Base-by-base conservation (phyloP, 108 stramenopile genomes). In the Discostella pseudostelligera region DNA sequence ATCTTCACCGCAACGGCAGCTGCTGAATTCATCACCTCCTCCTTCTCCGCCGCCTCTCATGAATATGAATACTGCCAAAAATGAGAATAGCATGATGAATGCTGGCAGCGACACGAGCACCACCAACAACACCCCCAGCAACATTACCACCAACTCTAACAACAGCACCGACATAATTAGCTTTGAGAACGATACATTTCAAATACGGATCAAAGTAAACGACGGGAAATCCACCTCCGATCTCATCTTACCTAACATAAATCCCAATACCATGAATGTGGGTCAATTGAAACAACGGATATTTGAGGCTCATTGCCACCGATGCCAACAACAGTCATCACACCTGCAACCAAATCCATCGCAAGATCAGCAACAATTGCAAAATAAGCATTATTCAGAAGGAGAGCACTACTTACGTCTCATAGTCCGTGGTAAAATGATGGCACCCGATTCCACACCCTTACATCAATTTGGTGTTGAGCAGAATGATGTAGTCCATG, bases 401-500 rank as follows among this genome's bases (percentile, higher is more conserved):
- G 19, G 25, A 0, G 43, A 59, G 21, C 79, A 72, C 10, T 89
- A 88, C 45, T 53, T 93, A 46, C 87, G 91, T 6, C 58, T 93
- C 36, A 86, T 93, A 56, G 78, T 84, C 39, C 72, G 84, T 26
- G 91, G 91, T 10, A 60, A 85, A 17, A 72, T 93, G 59, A 72
- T 93, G 64, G 76, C 85, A 37, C 91, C 91, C 29, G 91, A 93
- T 58, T 46, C 74, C 32, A 45, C 85, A 0, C 42, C 77, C 10
- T 35, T 93, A 24, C 49, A 60, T 12, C 66, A 70, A 21, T 87
- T 93, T 54, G 14, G 21, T 20, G 57, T 87, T 24, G 46, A 60
- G n/a, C 51, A 85, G 26, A 53, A 56, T 19, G 84, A 85, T 72
- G 88, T 87, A 2, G 74, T 93, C 8, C 91, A 93, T 69, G 88